phyloP scores from a whole-genome alignment of 2,329 filamentous ascomycete species.

The Pyricularia grisea region DNA sequence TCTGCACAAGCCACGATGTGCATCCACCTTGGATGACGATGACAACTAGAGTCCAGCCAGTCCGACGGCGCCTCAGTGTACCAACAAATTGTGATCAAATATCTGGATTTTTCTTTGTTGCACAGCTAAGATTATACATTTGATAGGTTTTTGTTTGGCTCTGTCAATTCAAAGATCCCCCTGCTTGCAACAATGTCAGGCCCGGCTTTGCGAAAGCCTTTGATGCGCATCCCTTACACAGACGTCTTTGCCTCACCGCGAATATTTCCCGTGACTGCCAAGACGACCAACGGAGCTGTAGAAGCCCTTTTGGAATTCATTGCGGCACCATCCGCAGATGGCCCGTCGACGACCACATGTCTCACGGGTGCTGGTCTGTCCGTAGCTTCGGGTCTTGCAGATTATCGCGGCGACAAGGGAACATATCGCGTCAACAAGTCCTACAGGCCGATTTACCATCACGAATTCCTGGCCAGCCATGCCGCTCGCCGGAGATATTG shows the following conservation, averaged over 20 bases:
- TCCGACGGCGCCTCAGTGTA: background rate
- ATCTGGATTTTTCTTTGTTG: background rate
- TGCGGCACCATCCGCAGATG: conserved; percentile 42
- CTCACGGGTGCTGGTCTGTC: conserved; percentile 83
- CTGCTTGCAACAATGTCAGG: conserved; percentile 1
- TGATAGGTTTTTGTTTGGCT: background rate
- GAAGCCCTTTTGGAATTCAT: conserved; percentile 72
- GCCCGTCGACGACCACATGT: conserved; percentile 36
- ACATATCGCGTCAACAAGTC: conserved; percentile 88
- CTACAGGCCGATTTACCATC: conserved; percentile 86
- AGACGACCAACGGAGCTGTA: conserved; percentile 62
- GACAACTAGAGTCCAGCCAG: background rate
- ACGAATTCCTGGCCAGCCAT: conserved; percentile 77
- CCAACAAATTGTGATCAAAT: background rate
- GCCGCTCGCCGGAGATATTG: conserved; percentile 88
- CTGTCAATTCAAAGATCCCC: background rate
- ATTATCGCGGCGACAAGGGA: conserved; percentile 83
- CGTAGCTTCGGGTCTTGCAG: conserved; percentile 83
- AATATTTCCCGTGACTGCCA: conserved; percentile 65
- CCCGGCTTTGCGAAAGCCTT: conserved; percentile 52
- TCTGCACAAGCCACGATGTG: background rate
- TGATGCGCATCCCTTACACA: conserved; percentile 87
- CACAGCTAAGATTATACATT: background rate
- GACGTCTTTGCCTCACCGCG: conserved; percentile 66
- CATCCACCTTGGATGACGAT: background rate